Evolutionary conservation across 2,329 filamentous ascomycete species (phyloP).

Genomic region (Penicillium decumbens): DNA sequence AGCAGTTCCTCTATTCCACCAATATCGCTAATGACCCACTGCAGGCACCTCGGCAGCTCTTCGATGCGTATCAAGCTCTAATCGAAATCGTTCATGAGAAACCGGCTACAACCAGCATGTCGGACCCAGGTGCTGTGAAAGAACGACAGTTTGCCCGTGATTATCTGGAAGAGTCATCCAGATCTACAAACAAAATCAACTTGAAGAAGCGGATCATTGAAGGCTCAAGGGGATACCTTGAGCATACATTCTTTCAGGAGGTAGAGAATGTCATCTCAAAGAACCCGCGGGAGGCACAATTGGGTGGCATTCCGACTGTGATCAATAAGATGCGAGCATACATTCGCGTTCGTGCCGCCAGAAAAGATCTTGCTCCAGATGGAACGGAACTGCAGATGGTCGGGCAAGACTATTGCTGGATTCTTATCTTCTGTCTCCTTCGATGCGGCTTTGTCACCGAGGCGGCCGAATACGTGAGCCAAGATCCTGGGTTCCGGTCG

Average conservation of each 20-base stretch:
- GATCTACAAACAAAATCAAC: conserved; percentile 58
- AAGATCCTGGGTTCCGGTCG: conserved; percentile 75
- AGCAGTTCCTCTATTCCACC: conserved; percentile 3
- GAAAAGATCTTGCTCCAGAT: conserved; percentile 80
- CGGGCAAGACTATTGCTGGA: conserved; percentile 84
- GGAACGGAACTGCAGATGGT: conserved; percentile 75
- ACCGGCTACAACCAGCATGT: conserved; percentile 53
- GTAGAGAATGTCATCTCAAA: conserved; percentile 73
- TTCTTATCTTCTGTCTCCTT: conserved; percentile 85
- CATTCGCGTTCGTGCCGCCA: conserved; percentile 70
- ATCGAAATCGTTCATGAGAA: conserved; percentile 73
- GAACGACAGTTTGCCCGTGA: conserved; percentile 71
- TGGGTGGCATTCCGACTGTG: conserved; percentile 82
- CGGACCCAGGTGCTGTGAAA: conserved; percentile 61
- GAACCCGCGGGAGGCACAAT: conserved; percentile 80
- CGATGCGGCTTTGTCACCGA: conserved; percentile 79
- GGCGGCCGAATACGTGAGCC: conserved; percentile 78
- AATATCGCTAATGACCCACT: conserved; percentile 13
- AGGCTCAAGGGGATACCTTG: conserved; percentile 74
- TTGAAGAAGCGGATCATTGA: conserved; percentile 75
- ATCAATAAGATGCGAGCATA: conserved; percentile 91
- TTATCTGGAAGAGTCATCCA: conserved; percentile 70
- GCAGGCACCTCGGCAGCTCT: conserved; percentile 66
- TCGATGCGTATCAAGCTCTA: conserved; percentile 77
- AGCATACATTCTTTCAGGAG: conserved; percentile 72